Base-by-base conservation (phyloP, 305 asterid genomes). In the Nicotiana rustica region DNA sequence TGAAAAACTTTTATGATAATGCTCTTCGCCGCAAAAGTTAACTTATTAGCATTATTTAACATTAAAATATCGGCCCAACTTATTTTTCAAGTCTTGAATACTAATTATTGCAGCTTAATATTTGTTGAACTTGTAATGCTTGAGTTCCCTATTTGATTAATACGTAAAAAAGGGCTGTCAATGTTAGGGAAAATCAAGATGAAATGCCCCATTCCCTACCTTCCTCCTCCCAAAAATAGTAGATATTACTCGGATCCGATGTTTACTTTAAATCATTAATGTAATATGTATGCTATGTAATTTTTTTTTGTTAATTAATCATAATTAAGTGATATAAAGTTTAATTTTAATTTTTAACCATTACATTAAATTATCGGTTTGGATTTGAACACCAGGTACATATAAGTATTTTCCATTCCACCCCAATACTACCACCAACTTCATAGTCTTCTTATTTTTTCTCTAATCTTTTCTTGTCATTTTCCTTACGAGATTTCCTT, bases 101-200 rank as follows among this genome's bases (percentile, higher is more conserved):
- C 36, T 44, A 44, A 44, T 70, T 44, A 70, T 19, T 70, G 78
- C 60, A 18, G 38, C 78, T 44, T 70, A 70, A 70, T 70, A 19
- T 70, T 70, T 70, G 78, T 70, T 70, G 78, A 70, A 19, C 60
- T 70, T 44, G 4, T 70, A 19, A 70, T 44, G 36, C 41, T 70
- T 7, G 38, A 44, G 78, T 19, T 70, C 60, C 36, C 44, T 70
- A 70, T 19, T 44, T 70, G 31, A 70, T 44, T 70, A 56, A 56
- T 56, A 70, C 21, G 78, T 41, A 70, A 41, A 19, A 70, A 70
- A 44, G 10, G 19, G 60, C 61, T 71, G 60, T 71, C 78, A 71
- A 44, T 44, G 44, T 44, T 44, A 71, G 47, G 47, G 78, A 71
- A 44, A 71, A 10, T 44, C 13, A 70, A 70, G 59, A 67, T 4